These are phyloP conservation scores for Circinella minor DNA, from an alignment of 371 early-diverging fungal genomes.

Conservation along the genomic window DNA sequence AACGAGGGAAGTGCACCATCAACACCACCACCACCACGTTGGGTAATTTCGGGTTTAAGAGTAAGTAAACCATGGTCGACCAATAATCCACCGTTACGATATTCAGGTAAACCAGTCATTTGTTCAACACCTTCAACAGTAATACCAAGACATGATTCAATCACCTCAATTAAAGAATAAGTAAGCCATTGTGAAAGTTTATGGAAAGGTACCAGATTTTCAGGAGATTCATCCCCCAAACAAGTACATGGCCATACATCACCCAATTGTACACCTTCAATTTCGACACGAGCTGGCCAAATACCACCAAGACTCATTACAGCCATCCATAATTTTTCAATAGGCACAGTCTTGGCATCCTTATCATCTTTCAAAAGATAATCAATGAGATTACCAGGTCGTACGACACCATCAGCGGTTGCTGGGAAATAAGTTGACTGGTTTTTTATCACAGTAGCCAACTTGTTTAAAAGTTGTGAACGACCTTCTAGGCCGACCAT, in stretches of 20 bases:
- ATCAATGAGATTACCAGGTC: conserved; percentile 86
- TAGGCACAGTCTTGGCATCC: conserved; percentile 22
- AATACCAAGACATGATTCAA: conserved; percentile 62
- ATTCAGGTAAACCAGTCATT: conserved; percentile 93
- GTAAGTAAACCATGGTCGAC: conserved; percentile 48
- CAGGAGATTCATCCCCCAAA: conserved; percentile 36
- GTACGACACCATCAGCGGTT: conserved; percentile 21
- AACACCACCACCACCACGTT: conserved; percentile 29
- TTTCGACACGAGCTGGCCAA: conserved; percentile 65
- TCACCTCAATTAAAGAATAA: conserved; percentile 87
- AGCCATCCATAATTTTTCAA: conserved; percentile 71
- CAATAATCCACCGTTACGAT: conserved; percentile 81
- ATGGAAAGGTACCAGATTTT: conserved; percentile 81
- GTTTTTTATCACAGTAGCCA: conserved; percentile 63
- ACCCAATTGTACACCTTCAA: conserved; percentile 80
- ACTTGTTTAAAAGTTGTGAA: conserved; percentile 67
- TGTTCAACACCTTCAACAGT: conserved; percentile 61
- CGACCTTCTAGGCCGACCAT: conserved; percentile 88
- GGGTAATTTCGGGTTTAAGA: conserved; percentile 34
- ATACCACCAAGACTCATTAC: conserved; percentile 64
- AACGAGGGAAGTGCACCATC: conserved; percentile 60
- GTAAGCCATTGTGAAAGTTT: conserved; percentile 96
- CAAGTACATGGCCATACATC: conserved; percentile 89
- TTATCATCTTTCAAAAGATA: conserved; percentile 38
- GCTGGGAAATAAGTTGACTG: conserved; percentile 69